Evolutionary conservation across 805 yeast genomes (phyloP), one percentile per base, ranked within the genome.

Genomic region (Saturnispora dispora): DNA sequence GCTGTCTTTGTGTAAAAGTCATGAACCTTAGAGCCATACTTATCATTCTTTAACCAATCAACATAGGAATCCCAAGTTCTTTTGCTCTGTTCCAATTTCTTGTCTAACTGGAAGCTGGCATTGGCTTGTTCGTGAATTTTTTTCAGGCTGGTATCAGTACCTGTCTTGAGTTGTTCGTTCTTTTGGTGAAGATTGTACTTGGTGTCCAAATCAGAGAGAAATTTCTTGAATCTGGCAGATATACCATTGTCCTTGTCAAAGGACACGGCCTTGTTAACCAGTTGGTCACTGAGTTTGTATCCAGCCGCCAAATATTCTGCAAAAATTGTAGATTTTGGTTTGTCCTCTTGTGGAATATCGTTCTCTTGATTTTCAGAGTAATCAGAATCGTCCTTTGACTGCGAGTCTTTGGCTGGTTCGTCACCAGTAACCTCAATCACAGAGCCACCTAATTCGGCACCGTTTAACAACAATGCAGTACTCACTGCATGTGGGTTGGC

Each of bases 281-380:
- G 68, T 47, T 73, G 67, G 64, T 86, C 93, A 45, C 82, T 74
- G 43, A 85, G 65, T 18, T 73, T 76, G 63, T 86, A 85, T 4
- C 95, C 95, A n/a, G 80, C 77, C 32, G 88, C 74, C 53, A 85
- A 71, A 59, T 83, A 77, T 66, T 85, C 91, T 1, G 93, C 91
- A 68, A 85, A 70, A 53, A 86, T 80, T 18, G 88, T 79, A 51
- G 81, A 67, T 61, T 83, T 83, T 52, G 95, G 95, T 70, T 85
- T 85, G 54, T 78, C 79, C 60, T 86, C 95, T 68, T 85, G 95
- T 5, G 73, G 66, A 49, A 84, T 76, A 57, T 83, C 88, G 45
- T 66, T 53, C 3, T 27, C 52, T 3, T 35, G 53, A 50, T 46
- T 59, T 18, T 37, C 45, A 10, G 54, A 45, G 20, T 46, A 51